Evolutionary conservation across 345 rosid genomes (phyloP).

Genomic region (Populus davidiana): DNA sequence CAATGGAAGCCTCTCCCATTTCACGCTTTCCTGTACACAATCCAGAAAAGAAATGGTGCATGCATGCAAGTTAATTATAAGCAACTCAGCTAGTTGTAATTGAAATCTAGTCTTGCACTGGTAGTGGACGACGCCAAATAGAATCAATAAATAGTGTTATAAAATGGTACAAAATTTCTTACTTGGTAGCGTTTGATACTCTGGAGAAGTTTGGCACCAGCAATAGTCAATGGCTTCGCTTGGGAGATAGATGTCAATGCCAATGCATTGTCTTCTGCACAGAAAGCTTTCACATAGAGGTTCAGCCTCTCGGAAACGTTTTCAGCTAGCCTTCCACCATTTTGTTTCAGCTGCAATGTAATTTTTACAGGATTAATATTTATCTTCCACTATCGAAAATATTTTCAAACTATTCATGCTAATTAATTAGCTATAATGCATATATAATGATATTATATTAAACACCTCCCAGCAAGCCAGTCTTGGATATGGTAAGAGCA

Average conservation of each 20-base stretch:
- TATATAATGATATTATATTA: neutral
- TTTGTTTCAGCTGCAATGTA: constrained; percentile 55
- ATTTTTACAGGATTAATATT: neutral
- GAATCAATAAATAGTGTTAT: neutral
- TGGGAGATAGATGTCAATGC: constrained; percentile 53
- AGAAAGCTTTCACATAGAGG: constrained; percentile 57
- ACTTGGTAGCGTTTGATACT: constrained; percentile 58
- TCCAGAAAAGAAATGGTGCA: neutral
- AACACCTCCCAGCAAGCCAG: constrained; percentile 67
- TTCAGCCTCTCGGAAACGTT: constrained; percentile 60
- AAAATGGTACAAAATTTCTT: constrained; percentile 1
- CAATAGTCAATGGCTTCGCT: constrained; percentile 44
- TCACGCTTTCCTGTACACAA: constrained; percentile 58
- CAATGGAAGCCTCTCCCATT: constrained; percentile 74
- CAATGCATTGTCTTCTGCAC: constrained; percentile 44
- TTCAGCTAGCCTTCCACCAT: constrained; percentile 43
- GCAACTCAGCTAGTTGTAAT: neutral
- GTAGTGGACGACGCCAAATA: neutral
- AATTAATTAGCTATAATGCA: too few species aligned
- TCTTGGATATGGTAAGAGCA: constrained; percentile 72
- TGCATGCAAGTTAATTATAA: neutral
- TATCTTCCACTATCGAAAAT: neutral
- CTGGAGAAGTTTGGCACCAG: constrained; percentile 47
- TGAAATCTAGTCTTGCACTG: neutral
- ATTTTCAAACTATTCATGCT: too few species aligned